Evolutionary conservation across 2,329 filamentous ascomycete genomes (phyloP).

Genomic region (Clarireedia hainanense): DNA sequence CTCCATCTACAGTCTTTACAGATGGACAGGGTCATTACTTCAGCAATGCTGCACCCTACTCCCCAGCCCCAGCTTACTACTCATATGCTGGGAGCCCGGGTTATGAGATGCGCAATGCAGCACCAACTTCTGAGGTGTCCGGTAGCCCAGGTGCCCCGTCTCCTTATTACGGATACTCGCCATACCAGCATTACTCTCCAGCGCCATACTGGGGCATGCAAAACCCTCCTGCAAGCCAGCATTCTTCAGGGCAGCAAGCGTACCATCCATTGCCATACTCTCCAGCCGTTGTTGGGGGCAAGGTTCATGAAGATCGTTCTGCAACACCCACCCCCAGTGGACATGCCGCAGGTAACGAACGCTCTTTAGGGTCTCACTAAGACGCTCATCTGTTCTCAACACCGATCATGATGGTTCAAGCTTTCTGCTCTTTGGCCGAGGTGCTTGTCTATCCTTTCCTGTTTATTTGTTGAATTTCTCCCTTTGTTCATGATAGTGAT

Average conservation of each 20-base stretch:
- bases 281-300: slow-evolving; percentile 3
- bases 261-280: slow-evolving; percentile 10
- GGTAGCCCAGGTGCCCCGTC: slow-evolving; percentile 13
- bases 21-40: slow-evolving; percentile 19
- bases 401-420: not conserved
- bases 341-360: slow-evolving; percentile 12
- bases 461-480: not conserved
- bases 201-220: slow-evolving; percentile 12
- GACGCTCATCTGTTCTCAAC: not conserved
- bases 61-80: slow-evolving; percentile 14
- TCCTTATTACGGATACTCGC: slow-evolving; percentile 13
- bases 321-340: slow-evolving; percentile 21
- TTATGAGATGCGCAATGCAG: slow-evolving; percentile 9
- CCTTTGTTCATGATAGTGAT: not conserved
- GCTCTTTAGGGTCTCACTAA: slow-evolving; percentile 14
- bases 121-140: slow-evolving; percentile 3
- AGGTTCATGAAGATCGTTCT: slow-evolving; percentile 19
- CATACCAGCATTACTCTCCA: slow-evolving; percentile 13
- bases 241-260: slow-evolving; percentile 1
- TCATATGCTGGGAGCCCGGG: slow-evolving; percentile 12
- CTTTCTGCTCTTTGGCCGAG: not conserved
- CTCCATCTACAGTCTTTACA: slow-evolving; percentile 9
- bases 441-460: not conserved
- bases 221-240: slow-evolving; percentile 6
- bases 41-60: slow-evolving; percentile 8